Percentiles rank a stretch among this genome's conserved stretches.
Conservation (phyloP, 768 basidiomycete genomes). For the Mycena vitilis region DNA sequence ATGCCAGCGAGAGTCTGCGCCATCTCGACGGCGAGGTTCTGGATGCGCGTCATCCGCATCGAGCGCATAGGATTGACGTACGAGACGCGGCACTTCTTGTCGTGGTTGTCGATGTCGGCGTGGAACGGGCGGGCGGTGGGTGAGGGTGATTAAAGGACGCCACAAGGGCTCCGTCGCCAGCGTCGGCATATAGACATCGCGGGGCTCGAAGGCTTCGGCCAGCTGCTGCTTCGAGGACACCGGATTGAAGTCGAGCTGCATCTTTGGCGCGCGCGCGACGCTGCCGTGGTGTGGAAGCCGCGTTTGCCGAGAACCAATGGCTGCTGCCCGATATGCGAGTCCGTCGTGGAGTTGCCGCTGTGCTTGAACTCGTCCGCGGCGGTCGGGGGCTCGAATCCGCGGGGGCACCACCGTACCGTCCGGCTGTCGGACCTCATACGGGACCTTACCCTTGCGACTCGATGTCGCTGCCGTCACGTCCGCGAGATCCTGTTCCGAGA, state of each 20-base stretch:
- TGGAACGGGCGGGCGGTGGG: constrained; percentile 53
- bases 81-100: constrained; percentile 47
- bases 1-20: constrained; percentile 48
- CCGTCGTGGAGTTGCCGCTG: constrained; percentile 32
- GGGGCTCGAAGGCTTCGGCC: constrained; percentile 24
- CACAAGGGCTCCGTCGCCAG: constrained; percentile 49
- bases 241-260: too few species aligned
- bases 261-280: constrained; percentile 23
- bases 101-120: constrained; percentile 44
- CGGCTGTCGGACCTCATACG: constrained; percentile 51
- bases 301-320: constrained; percentile 23
- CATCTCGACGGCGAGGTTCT: constrained; percentile 43
- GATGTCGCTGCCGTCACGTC: constrained; percentile 39
- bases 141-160: constrained; percentile 54
- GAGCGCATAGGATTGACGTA: constrained; percentile 47
- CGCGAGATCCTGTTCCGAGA: constrained; percentile 44
- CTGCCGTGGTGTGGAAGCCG: constrained; percentile 23
- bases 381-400: constrained; percentile 58
- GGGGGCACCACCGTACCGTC: constrained; percentile 55
- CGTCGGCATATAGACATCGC: constrained; percentile 44
- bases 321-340: constrained; percentile 23
- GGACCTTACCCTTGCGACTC: constrained; percentile 50
- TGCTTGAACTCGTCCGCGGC: constrained; percentile 49
- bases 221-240: too few species aligned
- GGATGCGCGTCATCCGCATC: constrained; percentile 49